Percentiles rank a stretch among this genome's conserved stretches.
phyloP scores from a whole-genome alignment of 2,329 filamentous ascomycete genomes.

The Calonectria fujianensis region DNA sequence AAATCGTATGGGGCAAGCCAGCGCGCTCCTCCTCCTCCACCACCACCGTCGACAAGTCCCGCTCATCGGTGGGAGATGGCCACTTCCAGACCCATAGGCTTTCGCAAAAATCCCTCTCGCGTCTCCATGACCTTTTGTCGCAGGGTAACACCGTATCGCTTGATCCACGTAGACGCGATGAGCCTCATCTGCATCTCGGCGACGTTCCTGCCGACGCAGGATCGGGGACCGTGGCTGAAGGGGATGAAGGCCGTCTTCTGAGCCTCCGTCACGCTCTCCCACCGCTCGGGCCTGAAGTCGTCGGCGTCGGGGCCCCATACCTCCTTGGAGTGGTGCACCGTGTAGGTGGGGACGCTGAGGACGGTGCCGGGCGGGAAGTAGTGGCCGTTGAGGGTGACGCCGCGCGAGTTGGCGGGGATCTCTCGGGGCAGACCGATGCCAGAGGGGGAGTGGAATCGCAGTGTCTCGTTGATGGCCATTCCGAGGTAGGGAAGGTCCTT shows the following conservation, averaged over 20 bases:
- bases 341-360: constrained; percentile 87
- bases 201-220: constrained; percentile 86
- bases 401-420: constrained; percentile 78
- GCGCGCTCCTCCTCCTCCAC: background rate
- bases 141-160: constrained; percentile 69
- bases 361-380: constrained; percentile 86
- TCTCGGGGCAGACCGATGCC: constrained; percentile 88
- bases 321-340: constrained; percentile 83
- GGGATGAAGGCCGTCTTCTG: constrained; percentile 86
- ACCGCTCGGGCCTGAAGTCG: constrained; percentile 85
- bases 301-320: constrained; percentile 85
- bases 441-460: constrained; percentile 90
- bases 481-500: constrained; percentile 85
- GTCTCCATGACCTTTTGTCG: constrained; percentile 81
- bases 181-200: constrained; percentile 92
- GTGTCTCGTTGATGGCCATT: constrained; percentile 86
- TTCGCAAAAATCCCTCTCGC: constrained; percentile 87
- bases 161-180: constrained; percentile 81
- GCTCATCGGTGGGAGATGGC: constrained; percentile 43
- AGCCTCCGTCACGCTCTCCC: constrained; percentile 76
- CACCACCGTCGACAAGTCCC: background rate
- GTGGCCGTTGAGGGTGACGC: constrained; percentile 79
- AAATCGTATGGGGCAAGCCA: background rate
- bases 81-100: constrained; percentile 80
- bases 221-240: constrained; percentile 82